Evolutionary conservation across 2,329 filamentous ascomycete species (phyloP), one percentile per base, ranked within the genome.

Genomic region (Annulohypoxylon truncatum): DNA sequence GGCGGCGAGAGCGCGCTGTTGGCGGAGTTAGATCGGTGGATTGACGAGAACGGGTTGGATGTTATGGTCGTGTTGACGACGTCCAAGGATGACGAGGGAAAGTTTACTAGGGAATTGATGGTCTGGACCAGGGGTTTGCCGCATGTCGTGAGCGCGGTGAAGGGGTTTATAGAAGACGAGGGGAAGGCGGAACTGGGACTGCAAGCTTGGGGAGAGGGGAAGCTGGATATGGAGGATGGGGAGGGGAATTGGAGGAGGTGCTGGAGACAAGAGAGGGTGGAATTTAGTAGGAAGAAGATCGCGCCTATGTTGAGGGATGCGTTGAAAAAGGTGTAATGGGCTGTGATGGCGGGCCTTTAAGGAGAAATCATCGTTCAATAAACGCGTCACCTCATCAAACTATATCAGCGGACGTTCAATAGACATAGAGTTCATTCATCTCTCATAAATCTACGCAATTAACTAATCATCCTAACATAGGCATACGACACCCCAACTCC

Each of bases 21-120:
- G 0, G 66, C 76, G 0, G 82, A 81, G 8, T 70, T 92, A 1
- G 75, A 77, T n/a, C 12, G 33, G 10, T 35, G 12, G 69, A 73
- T 0, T 93, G 89, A 72, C 78, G n/a, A 86, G 89, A 74, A 83
- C 85, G 60, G 69, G 0, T 76, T 94, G n/a, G 87, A 90, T 60
- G 74, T 94, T 8, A 86, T 85, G 7, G 83, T 83, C 8, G 80
- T 94, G 59, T 92, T 94, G 89, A 93, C 92, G 1, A 87, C 87
- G n/a, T 87, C 83, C 18, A 81, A 84, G 20, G 80, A 83, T 0
- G 79, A 83, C 0, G 79, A 78, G 0, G 87, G 85, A 0, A 74
- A 80, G 13, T 92, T 94, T 66, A 81, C 82, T 68, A 81, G 92
- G 53, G 87, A 96, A 74, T 75, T 94, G 35, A 78, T 95, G 4